These are phyloP conservation scores for Chaetothyriales sp. DNA, from an alignment of 2,329 filamentous ascomycete species.

Conservation along the genomic window DNA sequence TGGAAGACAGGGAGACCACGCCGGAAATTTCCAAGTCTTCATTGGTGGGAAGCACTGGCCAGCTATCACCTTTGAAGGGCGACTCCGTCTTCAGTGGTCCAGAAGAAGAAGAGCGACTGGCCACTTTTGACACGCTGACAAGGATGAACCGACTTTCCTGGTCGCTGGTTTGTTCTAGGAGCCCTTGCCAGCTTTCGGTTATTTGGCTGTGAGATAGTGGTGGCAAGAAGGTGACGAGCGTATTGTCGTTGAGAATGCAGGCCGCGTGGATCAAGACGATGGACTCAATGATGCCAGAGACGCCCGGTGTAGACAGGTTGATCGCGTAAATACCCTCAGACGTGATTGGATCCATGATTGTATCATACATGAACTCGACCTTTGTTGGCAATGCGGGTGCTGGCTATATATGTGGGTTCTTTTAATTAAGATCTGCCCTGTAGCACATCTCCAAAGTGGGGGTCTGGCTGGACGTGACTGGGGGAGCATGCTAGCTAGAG, in stretches of 20 bases:
- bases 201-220: constrained; percentile 45
- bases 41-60: constrained; percentile 17
- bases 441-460: no score
- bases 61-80: constrained; percentile 2
- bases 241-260: constrained; percentile 46
- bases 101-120: constrained; percentile 23
- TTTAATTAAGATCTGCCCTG: no score
- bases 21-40: constrained; percentile 28
- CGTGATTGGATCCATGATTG: not conserved
- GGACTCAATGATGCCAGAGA: constrained; percentile 34
- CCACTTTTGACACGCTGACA: constrained; percentile 31
- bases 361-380: no score
- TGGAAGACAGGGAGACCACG: constrained; percentile 39
- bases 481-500: no score
- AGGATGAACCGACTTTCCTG: constrained; percentile 28
- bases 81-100: constrained; percentile 22
- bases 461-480: no score
- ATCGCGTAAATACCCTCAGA: constrained; percentile 4
- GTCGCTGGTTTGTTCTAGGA: constrained; percentile 34
- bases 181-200: constrained; percentile 43
- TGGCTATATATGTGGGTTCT: no score
- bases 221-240: constrained; percentile 46
- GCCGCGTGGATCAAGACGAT: constrained; percentile 45
- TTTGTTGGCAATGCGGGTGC: no score
- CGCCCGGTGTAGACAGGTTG: constrained; percentile 2